A percentile compares a stretch with the other conserved stretches of the same genome.
These are phyloP conservation scores for Yamadazyma endophytica DNA, from an alignment of 805 yeast genomes.

Conservation along the genomic window DNA sequence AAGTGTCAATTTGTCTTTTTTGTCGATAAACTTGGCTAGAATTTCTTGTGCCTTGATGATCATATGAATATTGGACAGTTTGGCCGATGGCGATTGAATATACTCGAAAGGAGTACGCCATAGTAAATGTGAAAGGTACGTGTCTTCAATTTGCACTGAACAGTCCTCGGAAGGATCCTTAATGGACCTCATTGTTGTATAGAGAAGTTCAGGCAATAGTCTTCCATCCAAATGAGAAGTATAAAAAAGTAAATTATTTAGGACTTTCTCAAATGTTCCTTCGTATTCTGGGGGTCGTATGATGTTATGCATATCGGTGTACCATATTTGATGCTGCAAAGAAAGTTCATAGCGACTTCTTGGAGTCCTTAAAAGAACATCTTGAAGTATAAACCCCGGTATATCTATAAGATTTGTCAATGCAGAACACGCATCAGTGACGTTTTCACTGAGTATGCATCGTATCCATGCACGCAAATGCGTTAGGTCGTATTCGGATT, in stretches of 20 bases:
- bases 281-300: too few relatives aligned
- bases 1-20: slow-evolving; percentile 15
- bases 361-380: slow-evolving; percentile 37
- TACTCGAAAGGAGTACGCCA: slow-evolving; percentile 25
- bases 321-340: slow-evolving; percentile 37
- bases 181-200: slow-evolving; percentile 14
- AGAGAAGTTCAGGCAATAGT: slow-evolving; percentile 16
- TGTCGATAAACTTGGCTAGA: slow-evolving; percentile 1
- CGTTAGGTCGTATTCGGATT: too few relatives aligned
- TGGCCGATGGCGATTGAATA: slow-evolving; percentile 4
- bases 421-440: slow-evolving; percentile 28
- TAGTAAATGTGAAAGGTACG: slow-evolving; percentile 18
- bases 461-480: slow-evolving; percentile 25
- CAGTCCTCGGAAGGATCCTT: too few relatives aligned
- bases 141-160: too few relatives aligned
- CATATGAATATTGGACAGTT: too few relatives aligned
- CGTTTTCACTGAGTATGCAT: slow-evolving; percentile 25
- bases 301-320: slow-evolving; percentile 17
- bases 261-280: too few relatives aligned
- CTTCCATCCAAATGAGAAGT: slow-evolving; percentile 20
- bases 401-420: slow-evolving; percentile 23
- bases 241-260: slow-evolving; percentile 26
- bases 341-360: slow-evolving; percentile 23
- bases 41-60: slow-evolving; percentile 10
- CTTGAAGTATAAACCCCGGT: slow-evolving; percentile 37